phyloP scores from a whole-genome alignment of 2,329 filamentous ascomycete species.

The Albophoma yamanashiensis region DNA sequence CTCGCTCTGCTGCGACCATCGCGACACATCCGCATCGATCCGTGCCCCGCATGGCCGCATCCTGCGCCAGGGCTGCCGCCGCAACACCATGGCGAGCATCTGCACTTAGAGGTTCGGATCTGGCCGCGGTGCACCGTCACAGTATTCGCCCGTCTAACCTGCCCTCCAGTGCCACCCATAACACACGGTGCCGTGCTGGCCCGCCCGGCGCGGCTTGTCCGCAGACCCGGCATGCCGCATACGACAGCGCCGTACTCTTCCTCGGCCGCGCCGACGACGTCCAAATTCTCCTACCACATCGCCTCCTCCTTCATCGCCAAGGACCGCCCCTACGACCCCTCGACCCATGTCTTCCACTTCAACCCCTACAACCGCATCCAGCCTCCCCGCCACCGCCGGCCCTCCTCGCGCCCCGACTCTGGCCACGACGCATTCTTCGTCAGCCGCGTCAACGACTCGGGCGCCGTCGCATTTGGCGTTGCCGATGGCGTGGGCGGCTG shows the following conservation, averaged over 20 bases:
- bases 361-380: conserved; percentile 52
- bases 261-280: conserved; percentile 11
- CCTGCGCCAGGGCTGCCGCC: conserved; percentile 8
- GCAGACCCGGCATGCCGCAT: neutral
- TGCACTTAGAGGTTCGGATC: neutral
- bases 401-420: conserved; percentile 52
- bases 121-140: neutral
- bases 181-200: neutral
- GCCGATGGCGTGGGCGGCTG: conserved; percentile 95
- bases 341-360: conserved; percentile 63
- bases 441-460: conserved; percentile 60
- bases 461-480: conserved; percentile 72
- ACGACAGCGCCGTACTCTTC: conserved; percentile 1
- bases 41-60: conserved; percentile 7
- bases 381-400: conserved; percentile 26
- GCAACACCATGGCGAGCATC: conserved; percentile 8
- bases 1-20: neutral
- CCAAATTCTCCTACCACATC: conserved; percentile 54
- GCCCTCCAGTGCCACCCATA: neutral
- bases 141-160: neutral
- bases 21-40: neutral
- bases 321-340: conserved; percentile 54
- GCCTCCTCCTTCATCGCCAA: conserved; percentile 70
- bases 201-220: neutral
- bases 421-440: conserved; percentile 98